Base-by-base conservation (phyloP, 192 early-diverging fungal genomes). In the Backusella sp. region DNA sequence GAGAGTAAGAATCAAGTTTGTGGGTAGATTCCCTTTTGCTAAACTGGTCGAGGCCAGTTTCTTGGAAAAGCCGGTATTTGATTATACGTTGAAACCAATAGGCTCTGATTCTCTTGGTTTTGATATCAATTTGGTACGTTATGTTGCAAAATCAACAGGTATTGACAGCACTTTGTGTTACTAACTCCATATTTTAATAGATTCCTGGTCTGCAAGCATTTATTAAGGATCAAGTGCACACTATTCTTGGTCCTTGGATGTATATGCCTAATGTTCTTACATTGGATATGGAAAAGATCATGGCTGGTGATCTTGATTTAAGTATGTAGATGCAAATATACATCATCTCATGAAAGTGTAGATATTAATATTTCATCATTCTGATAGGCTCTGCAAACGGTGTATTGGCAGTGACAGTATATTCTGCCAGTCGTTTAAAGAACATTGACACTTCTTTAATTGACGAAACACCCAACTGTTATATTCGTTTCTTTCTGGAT, bases 1-100 rank as follows among this genome's bases (percentile, higher is more conserved):
- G 76, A 83, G 92, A 67, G 75, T 92, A 46, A 86, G 83, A 77
- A 79, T 96, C 73, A 92, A 92, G 72, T 88, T 95, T 72, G 89
- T 91, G 67, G 84, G 87, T 8, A 83, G 86, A 28, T 95, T 90
- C 62, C 95, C 95, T 5, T 88, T 93, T 76, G 88, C 93, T 66
- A 83, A 90, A 62, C 87, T 81, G 0, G 86, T 95, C 2, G 91
- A 93, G 15, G 86, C 92, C 52, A 85, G 86, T 73, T 93, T 96
- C 77, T 74, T 92, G 66, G 89, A 93, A 73, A 84, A 86, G 23
- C 95, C 95, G 8, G 76, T 77, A 5, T 86, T 96, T 36, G 91
- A 94, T 80, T 96, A 94, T 86, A 86, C 85, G 28, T 84, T 95
- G 32, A 86, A 92, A 66, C 95, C 95, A 0, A 77, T 96, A 6